These are phyloP conservation scores for Spergularia azorica DNA, from an alignment of 179 eudicot species.

Conservation along the genomic window DNA sequence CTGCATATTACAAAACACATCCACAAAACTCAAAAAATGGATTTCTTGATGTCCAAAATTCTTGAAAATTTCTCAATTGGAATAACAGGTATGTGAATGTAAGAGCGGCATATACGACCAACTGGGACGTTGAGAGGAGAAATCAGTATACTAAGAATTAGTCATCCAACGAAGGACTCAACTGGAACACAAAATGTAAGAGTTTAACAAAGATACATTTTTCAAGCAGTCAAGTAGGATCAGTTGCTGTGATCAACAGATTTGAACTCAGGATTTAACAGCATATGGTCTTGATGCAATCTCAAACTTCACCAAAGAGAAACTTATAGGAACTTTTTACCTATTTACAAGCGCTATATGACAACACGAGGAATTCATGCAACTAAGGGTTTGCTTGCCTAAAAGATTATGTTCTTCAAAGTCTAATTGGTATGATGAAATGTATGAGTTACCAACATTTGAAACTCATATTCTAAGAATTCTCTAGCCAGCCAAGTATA, in stretches of 20 bases:
- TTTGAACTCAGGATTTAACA: neutral
- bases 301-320: neutral
- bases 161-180: too few species aligned
- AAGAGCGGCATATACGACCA: too few species aligned
- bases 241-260: neutral
- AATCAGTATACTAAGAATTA: too few species aligned
- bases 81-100: too few species aligned
- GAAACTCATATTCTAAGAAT: too few species aligned
- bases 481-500: neutral
- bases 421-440: neutral
- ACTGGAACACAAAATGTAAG: too few species aligned
- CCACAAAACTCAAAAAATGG: neutral
- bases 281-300: neutral
- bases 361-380: too few species aligned
- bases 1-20: slow-evolving; percentile 36
- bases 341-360: too few species aligned
- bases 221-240: neutral
- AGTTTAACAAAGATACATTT: neutral
- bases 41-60: neutral
- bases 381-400: too few species aligned
- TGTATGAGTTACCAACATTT: too few species aligned
- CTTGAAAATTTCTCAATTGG: too few species aligned
- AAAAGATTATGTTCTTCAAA: neutral
- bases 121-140: too few species aligned
- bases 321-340: neutral